Evolutionary conservation across 768 basidiomycete species (phyloP).

Genomic region (Boletellus sp.): DNA sequence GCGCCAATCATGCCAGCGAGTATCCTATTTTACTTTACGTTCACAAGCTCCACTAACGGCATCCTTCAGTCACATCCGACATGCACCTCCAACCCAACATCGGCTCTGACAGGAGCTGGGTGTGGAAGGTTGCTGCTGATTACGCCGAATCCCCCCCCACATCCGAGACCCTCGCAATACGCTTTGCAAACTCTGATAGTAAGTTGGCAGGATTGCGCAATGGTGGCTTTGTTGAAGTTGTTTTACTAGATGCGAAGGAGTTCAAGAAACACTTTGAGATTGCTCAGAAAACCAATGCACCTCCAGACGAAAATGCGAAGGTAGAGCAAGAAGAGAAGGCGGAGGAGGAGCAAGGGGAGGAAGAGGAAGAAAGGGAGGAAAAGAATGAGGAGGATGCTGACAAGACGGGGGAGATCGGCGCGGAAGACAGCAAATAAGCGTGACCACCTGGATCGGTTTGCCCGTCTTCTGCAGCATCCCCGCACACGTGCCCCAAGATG

Average conservation of each 20-base stretch:
- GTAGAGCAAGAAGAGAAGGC: conserved; percentile 23
- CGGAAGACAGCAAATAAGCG: conserved; percentile 34
- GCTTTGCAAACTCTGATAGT: conserved; percentile 97
- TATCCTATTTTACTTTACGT: conserved; percentile 6
- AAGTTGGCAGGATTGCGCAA: conserved; percentile 32
- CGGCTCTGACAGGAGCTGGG: conserved; percentile 98
- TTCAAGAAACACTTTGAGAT: conserved; percentile 91
- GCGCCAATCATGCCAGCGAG: conserved; percentile 94
- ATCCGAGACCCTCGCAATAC: conserved; percentile 94
- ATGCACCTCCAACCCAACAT: conserved; percentile 98
- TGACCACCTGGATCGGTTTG: conserved; percentile 13
- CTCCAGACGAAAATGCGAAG: conserved; percentile 24
- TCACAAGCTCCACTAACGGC: conserved; percentile 3
- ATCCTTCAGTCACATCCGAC: conserved; percentile 66
- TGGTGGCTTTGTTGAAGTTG: conserved; percentile 33
- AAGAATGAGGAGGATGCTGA: conserved; percentile 29
- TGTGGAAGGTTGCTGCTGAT: conserved; percentile 96
- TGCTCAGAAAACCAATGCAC: conserved; percentile 66
- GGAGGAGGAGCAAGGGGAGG: conserved; percentile 26
- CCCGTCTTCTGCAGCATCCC: conserved; percentile 5
- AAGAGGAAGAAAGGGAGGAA: conserved; percentile 27
- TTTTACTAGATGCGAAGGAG: conserved; percentile 57
- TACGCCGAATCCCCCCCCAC: conserved; percentile 88
- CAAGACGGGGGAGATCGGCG: conserved; percentile 29
- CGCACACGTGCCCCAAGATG: conserved; percentile 5